A percentile compares a stretch with the other conserved stretches of the same genome.
Conservation (phyloP, 352 stramenopile genomes). For the Phytophthora pistaciae region DNA sequence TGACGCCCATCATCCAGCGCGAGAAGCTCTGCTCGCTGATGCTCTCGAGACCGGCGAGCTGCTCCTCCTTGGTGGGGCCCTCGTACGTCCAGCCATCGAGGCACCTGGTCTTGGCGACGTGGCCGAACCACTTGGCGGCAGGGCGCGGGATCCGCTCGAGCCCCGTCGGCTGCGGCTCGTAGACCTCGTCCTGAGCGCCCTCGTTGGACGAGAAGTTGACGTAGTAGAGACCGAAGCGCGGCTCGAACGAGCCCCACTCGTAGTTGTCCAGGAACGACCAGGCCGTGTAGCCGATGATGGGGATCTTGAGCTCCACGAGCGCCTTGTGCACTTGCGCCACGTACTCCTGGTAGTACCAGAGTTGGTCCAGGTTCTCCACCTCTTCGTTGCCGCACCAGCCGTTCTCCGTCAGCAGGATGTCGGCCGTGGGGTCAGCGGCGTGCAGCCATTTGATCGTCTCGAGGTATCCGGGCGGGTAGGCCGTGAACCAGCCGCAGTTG, state of each 20-base stretch:
- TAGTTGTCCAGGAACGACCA: constrained; percentile 97
- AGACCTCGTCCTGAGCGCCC: constrained; percentile 43
- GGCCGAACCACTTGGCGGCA: constrained; percentile 60
- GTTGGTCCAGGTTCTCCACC: constrained; percentile 66
- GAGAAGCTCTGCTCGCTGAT: constrained; percentile 29
- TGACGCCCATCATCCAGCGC: constrained; percentile 24
- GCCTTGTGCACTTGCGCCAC: constrained; percentile 64
- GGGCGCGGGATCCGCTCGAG: constrained; percentile 54
- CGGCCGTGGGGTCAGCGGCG: constrained; percentile 39
- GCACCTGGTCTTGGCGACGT: constrained; percentile 64
- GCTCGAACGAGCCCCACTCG: constrained; percentile 91
- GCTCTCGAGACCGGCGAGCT: constrained; percentile 21
- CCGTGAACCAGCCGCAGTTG: constrained; percentile 60
- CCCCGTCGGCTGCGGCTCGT: constrained; percentile 24
- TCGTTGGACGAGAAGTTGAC: constrained; percentile 59
- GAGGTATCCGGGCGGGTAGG: constrained; percentile 65
- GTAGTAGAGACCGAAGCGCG: constrained; percentile 74
- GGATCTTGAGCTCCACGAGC: constrained; percentile 55
- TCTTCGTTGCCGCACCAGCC: constrained; percentile 72
- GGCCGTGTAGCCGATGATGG: constrained; percentile 92
- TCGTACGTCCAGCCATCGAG: constrained; percentile 39
- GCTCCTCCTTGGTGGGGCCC: constrained; percentile 3
- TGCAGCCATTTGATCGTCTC: constrained; percentile 72
- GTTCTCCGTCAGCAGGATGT: constrained; percentile 75
- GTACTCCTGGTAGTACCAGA: constrained; percentile 72